These are phyloP conservation scores for Serendipita sp. DNA, from an alignment of 768 basidiomycete species.

Conservation along the genomic window DNA sequence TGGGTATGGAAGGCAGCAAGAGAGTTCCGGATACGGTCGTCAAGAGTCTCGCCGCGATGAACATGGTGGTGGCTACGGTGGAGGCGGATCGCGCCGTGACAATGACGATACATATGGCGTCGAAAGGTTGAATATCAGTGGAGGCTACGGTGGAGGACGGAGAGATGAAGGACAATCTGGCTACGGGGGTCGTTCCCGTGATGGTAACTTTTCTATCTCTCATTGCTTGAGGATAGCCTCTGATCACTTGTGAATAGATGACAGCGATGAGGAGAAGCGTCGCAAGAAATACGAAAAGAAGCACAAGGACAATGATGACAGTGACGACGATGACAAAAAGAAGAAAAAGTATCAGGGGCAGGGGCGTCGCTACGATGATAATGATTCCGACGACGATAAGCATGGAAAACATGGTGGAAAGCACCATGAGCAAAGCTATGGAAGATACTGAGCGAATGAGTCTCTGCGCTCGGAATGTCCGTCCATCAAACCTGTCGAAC, in stretches of 20 bases:
- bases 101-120: slow-evolving; percentile 36
- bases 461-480: background rate
- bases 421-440: slow-evolving; percentile 33
- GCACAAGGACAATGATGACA: slow-evolving; percentile 20
- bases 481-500: background rate
- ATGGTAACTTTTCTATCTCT: background rate
- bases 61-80: slow-evolving; percentile 7
- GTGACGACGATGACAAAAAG: slow-evolving; percentile 18
- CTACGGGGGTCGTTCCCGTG: background rate
- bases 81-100: slow-evolving; percentile 13
- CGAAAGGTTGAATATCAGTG: slow-evolving; percentile 30
- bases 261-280: slow-evolving; percentile 19
- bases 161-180: too few relatives aligned
- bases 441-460: slow-evolving; percentile 21
- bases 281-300: slow-evolving; percentile 1
- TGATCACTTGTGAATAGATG: slow-evolving; percentile 21
- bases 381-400: slow-evolving; percentile 42
- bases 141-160: background rate
- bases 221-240: background rate
- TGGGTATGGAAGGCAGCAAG: slow-evolving; percentile 5
- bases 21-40: slow-evolving; percentile 1
- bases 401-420: slow-evolving; percentile 27
- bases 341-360: background rate
- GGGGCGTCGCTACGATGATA: slow-evolving; percentile 17
- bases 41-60: slow-evolving; percentile 7